These are phyloP conservation scores for Blastobotrys muscicola DNA, from an alignment of 805 yeast species.

Conservation along the genomic window DNA sequence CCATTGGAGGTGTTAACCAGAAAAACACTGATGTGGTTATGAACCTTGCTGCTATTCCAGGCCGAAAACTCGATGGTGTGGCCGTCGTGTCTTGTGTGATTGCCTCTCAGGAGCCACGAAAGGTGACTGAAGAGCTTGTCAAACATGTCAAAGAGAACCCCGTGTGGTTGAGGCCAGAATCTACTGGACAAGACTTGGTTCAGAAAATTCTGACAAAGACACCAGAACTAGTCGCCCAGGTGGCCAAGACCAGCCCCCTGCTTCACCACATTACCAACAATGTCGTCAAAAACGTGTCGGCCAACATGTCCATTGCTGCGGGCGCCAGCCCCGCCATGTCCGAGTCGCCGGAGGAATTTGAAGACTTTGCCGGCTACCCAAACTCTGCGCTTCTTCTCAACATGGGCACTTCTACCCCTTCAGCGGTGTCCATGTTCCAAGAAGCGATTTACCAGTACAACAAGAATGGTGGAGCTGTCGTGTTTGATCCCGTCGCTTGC, in stretches of 20 bases:
- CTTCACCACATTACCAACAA: constrained; percentile 82
- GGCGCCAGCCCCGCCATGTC: constrained; percentile 91
- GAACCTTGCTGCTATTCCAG: constrained; percentile 38
- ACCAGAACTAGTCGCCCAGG: constrained; percentile 21
- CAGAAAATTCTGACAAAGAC: constrained; percentile 11
- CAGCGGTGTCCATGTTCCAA: constrained; percentile 34
- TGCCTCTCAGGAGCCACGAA: constrained; percentile 48
- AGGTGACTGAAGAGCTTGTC: constrained; percentile 37
- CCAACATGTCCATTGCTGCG: constrained; percentile 73
- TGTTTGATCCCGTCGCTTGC: constrained; percentile 89
- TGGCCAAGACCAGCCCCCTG: constrained; percentile 39
- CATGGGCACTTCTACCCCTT: constrained; percentile 57
- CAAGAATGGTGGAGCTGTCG: constrained; percentile 45
- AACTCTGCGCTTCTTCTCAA: constrained; percentile 53
- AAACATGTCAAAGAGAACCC: neutral
- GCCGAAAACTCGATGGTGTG: constrained; percentile 57
- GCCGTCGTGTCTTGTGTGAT: constrained; percentile 83
- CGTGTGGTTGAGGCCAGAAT: too few species aligned
- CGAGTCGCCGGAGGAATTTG: constrained; percentile 57
- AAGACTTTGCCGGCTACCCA: constrained; percentile 51
- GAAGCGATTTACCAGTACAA: constrained; percentile 54
- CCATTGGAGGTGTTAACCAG: constrained; percentile 71
- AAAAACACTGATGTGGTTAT: constrained; percentile 51
- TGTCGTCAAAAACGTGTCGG: constrained; percentile 83
- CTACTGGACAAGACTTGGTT: constrained; percentile 1